phyloP scores from a whole-genome alignment of 1,139 yeast genomes.

The Kazachstania sp. region DNA sequence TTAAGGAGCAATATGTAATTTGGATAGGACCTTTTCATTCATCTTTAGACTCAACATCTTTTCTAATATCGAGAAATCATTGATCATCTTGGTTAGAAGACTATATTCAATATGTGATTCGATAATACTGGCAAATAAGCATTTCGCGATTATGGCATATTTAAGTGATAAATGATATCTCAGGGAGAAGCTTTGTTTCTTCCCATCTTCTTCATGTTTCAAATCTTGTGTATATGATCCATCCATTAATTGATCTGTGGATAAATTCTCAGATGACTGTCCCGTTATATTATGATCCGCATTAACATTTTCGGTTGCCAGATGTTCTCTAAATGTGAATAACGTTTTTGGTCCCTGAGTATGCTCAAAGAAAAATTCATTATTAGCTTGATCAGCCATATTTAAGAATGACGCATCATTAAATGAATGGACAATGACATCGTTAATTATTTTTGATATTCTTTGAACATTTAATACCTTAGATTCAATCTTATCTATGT shows the following conservation, averaged over 20 bases:
- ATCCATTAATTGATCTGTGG: not conserved
- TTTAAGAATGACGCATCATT: conserved; percentile 28
- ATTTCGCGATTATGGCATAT: conserved; percentile 23
- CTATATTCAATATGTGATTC: conserved; percentile 25
- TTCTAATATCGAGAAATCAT: conserved; percentile 20
- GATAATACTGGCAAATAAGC: conserved; percentile 21
- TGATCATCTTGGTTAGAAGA: conserved; percentile 22
- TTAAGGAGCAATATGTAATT: conserved; percentile 4
- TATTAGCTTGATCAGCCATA: conserved; percentile 17
- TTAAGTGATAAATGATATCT: conserved; percentile 28
- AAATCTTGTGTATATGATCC: not conserved
- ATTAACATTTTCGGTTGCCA: not conserved
- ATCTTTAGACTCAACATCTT: conserved; percentile 11
- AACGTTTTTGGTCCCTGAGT: not conserved
- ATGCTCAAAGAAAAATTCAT: conserved; percentile 10
- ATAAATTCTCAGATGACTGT: not conserved
- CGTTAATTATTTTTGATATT: conserved; percentile 24
- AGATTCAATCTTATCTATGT: conserved; percentile 5
- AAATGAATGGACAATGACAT: conserved; percentile 26
- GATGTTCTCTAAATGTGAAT: not conserved
- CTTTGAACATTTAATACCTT: conserved; percentile 13
- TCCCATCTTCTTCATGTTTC: not conserved
- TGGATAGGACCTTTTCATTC: conserved; percentile 5
- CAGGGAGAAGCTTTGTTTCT: conserved; percentile 25
- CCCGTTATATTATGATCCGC: not conserved